Percentiles rank a stretch among this genome's conserved stretches.
Evolutionary conservation across 192 early-diverging fungal species (phyloP).

Genomic region (Spizellomyces punctatus): DNA sequence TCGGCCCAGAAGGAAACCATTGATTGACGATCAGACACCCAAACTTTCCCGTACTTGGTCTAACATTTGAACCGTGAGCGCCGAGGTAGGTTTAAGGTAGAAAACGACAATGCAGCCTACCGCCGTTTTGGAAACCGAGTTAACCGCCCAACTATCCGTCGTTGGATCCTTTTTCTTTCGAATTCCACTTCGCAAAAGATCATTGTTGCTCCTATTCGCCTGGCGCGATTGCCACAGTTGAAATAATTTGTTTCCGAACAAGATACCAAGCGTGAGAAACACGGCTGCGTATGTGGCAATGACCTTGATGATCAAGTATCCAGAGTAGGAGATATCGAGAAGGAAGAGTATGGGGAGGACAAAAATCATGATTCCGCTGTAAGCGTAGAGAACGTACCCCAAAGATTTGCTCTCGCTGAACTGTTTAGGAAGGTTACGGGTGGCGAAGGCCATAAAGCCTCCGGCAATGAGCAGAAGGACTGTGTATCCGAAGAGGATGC

Average conservation of each 20-base stretch:
- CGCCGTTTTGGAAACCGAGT: background rate
- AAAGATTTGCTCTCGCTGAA: constrained; percentile 16
- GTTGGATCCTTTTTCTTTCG: background rate
- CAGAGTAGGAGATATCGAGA: background rate
- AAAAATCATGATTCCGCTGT: constrained; percentile 1
- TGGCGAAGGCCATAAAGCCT: constrained; percentile 12
- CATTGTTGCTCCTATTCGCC: background rate
- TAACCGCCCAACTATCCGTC: background rate
- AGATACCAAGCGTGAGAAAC: background rate
- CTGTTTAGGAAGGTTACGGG: constrained; percentile 9
- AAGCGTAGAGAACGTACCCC: constrained; percentile 5
- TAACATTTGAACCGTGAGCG: no score
- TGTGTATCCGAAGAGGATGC: constrained; percentile 10
- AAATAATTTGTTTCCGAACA: constrained; percentile 27
- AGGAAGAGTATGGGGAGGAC: constrained; percentile 2
- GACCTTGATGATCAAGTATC: constrained; percentile 5
- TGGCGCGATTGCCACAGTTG: background rate
- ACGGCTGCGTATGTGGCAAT: constrained; percentile 15
- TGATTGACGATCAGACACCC: background rate
- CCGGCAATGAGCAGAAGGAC: background rate
- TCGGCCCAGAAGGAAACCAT: constrained; percentile 20
- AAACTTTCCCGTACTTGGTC: constrained; percentile 19
- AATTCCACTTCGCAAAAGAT: background rate
- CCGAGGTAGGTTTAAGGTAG: no score
- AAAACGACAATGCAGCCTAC: no score